Conservation (phyloP, 139 green algal genomes). For the Micromonas commoda region DNA sequence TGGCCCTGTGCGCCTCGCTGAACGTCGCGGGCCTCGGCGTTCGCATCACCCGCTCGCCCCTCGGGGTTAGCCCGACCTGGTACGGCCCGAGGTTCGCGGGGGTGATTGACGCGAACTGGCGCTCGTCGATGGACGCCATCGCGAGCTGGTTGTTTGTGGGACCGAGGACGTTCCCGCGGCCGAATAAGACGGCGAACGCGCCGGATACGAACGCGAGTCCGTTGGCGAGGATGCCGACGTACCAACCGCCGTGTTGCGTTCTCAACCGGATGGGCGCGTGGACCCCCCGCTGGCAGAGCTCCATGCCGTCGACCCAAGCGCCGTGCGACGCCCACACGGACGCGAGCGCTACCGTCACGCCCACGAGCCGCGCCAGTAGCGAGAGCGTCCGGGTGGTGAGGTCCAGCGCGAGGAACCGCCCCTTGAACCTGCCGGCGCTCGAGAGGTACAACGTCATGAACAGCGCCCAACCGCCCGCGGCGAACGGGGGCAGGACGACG, state of each 20-base stretch:
- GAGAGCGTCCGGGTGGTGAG: neutral
- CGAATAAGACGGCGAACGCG: neutral
- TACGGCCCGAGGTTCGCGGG: no score
- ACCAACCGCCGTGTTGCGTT: neutral
- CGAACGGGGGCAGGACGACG: neutral
- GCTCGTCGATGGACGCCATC: neutral
- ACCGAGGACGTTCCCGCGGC: neutral
- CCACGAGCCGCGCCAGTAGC: neutral
- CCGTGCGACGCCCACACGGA: neutral
- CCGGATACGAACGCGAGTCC: neutral
- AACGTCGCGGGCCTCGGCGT: no score
- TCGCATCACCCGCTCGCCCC: no score
- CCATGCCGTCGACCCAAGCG: neutral
- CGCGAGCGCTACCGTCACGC: neutral
- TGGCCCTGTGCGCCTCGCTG: no score
- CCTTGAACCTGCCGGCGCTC: neutral
- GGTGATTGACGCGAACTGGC: neutral
- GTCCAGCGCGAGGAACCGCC: no score
- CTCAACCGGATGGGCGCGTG: neutral
- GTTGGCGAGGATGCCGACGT: neutral
- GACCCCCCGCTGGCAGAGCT: neutral
- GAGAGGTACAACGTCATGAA: neutral
- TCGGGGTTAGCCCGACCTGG: no score
- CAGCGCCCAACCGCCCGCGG: neutral
- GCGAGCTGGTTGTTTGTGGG: neutral